These are phyloP conservation scores for Podospora pseudopauciseta DNA, from an alignment of 495 filamentous ascomycete species.

Conservation along the genomic window DNA sequence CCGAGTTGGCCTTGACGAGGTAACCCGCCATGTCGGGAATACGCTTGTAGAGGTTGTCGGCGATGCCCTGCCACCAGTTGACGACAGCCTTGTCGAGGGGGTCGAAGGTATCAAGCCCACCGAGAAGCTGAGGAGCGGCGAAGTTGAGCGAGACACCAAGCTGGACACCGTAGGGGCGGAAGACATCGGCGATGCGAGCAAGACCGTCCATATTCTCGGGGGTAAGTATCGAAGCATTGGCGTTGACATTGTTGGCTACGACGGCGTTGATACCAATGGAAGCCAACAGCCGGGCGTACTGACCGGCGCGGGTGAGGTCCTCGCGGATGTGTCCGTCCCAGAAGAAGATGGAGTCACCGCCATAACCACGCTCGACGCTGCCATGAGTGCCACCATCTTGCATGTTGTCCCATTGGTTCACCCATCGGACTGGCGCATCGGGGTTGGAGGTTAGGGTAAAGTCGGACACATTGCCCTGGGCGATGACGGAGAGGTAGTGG, in stretches of 20 bases:
- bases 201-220: constrained; percentile 58
- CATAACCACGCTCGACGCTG: constrained; percentile 66
- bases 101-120: constrained; percentile 59
- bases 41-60: constrained; percentile 53
- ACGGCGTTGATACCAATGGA: constrained; percentile 64
- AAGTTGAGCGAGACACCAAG: constrained; percentile 67
- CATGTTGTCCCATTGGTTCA: constrained; percentile 73
- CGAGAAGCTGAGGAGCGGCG: constrained; percentile 56
- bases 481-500: constrained; percentile 62
- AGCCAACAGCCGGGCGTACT: constrained; percentile 67
- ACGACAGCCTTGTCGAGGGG: constrained; percentile 59
- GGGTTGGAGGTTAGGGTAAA: constrained; percentile 55
- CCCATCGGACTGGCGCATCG: constrained; percentile 61
- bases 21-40: constrained; percentile 68
- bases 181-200: constrained; percentile 57
- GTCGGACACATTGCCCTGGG: constrained; percentile 57
- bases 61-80: constrained; percentile 58
- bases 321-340: constrained; percentile 48
- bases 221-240: constrained; percentile 55
- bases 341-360: constrained; percentile 69
- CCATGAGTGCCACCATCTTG: constrained; percentile 44
- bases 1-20: constrained; percentile 70
- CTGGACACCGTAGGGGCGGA: constrained; percentile 65
- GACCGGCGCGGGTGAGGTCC: constrained; percentile 54
- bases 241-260: constrained; percentile 72